Evolutionary conservation across 1,284 basidiomycete genomes (phyloP).

Genomic region (Fomitopsis pinicola): DNA sequence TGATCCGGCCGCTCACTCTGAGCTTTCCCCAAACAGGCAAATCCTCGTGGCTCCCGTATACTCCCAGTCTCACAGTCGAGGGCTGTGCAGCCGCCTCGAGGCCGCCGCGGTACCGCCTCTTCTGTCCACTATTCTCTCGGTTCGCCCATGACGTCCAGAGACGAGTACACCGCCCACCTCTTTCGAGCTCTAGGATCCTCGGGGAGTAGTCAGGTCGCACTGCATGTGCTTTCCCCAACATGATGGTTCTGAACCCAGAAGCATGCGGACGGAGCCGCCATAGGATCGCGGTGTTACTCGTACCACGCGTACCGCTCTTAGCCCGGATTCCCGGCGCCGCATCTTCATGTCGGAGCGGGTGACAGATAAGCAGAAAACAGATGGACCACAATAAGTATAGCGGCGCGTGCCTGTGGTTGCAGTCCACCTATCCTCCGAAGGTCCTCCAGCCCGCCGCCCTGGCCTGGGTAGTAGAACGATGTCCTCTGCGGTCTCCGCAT

Average conservation of each 20-base stretch:
- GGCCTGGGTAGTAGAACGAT: constrained; percentile 19
- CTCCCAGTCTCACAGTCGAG: background rate
- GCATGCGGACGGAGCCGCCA: background rate
- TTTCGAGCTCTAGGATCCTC: background rate
- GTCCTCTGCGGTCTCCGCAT: constrained; percentile 17
- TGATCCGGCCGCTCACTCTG: background rate
- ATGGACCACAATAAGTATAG: constrained; percentile 12
- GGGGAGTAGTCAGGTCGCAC: background rate
- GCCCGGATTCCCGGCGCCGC: background rate
- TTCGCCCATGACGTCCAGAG: background rate
- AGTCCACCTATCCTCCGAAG: background rate
- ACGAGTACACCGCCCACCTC: background rate
- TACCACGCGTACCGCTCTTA: constrained; percentile 3
- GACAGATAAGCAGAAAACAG: constrained; percentile 7
- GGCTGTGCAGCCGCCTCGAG: background rate
- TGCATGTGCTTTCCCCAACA: no score
- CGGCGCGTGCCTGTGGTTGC: background rate
- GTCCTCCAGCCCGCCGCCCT: constrained; percentile 2
- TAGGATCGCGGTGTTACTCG: constrained; percentile 6
- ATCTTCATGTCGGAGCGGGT: constrained; percentile 1
- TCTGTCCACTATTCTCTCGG: background rate
- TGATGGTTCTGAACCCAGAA: background rate
- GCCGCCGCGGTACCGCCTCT: background rate
- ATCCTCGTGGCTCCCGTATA: background rate
- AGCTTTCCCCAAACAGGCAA: background rate